Percentiles rank a stretch among this genome's conserved stretches.
phyloP scores from a whole-genome alignment of 2,329 filamentous ascomycete species.

The Cryphonectria radicalis region DNA sequence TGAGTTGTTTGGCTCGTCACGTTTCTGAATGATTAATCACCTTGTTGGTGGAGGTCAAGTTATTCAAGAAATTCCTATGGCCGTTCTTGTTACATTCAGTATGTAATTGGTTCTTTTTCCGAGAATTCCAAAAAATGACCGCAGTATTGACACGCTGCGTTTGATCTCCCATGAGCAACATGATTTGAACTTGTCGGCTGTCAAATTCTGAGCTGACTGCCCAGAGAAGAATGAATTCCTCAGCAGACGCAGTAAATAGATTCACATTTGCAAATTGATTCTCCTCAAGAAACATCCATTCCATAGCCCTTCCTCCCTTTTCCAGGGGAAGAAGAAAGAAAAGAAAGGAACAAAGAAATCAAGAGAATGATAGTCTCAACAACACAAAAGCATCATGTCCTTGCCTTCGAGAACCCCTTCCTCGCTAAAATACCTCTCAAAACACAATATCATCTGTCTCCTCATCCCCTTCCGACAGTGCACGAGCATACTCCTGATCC shows the following conservation, averaged over 20 bases:
- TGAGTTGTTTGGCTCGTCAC: neutral
- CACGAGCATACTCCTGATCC: constrained; percentile 22
- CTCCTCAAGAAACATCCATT: neutral
- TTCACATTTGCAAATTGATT: neutral
- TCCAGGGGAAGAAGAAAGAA: too few relatives aligned
- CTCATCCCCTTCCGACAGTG: neutral
- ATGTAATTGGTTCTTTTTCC: too few relatives aligned
- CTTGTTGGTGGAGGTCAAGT: neutral
- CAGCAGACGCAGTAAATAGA: neutral
- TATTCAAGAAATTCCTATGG: too few relatives aligned
- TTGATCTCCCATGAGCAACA: too few relatives aligned
- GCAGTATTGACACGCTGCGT: too few relatives aligned
- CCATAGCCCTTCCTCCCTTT: neutral
- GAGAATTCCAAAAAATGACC: too few relatives aligned
- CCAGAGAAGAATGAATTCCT: too few relatives aligned
- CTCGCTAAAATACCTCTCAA: neutral
- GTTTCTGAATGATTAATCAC: neutral
- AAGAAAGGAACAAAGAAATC: neutral
- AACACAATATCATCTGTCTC: constrained; percentile 2
- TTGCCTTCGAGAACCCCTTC: neutral
- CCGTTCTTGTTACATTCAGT: too few relatives aligned
- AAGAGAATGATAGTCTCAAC: neutral
- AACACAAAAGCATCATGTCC: neutral
- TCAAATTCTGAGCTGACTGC: too few relatives aligned
- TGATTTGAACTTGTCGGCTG: too few relatives aligned